Conservation (phyloP, 495 filamentous ascomycete species). For the Neurospora sp. region DNA sequence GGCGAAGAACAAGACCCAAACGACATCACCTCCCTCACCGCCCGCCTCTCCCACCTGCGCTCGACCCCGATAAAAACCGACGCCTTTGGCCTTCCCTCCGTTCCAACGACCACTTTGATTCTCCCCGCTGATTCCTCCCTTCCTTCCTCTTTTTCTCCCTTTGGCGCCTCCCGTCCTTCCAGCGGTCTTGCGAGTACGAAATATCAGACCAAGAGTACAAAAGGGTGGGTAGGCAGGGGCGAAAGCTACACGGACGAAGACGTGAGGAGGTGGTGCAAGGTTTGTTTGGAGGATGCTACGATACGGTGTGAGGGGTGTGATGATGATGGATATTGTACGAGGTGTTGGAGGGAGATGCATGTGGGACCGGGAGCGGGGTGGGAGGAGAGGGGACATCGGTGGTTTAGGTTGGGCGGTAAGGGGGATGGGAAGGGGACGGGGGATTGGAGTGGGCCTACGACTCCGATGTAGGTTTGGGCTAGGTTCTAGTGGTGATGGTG, state of each 20-base stretch:
- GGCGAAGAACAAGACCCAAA: conserved; percentile 18
- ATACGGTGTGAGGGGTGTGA: conserved; percentile 54
- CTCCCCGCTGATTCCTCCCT: conserved; percentile 26
- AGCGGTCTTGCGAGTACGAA: too few species aligned
- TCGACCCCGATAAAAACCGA: conserved; percentile 15
- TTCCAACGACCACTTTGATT: conserved; percentile 28
- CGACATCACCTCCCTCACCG: conserved; percentile 30
- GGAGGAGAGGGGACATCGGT: conserved; percentile 44
- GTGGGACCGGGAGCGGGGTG: conserved; percentile 44
- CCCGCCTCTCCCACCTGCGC: conserved; percentile 26
- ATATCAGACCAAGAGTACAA: background rate
- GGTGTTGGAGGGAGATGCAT: conserved; percentile 63
- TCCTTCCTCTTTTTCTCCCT: conserved; percentile 43
- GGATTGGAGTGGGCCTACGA: background rate
- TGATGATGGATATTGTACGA: conserved; percentile 52
- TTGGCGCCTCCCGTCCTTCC: too few species aligned
- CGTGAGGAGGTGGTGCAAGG: conserved; percentile 57
- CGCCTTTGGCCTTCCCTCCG: conserved; percentile 39
- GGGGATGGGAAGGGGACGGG: background rate
- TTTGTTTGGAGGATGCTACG: conserved; percentile 57
- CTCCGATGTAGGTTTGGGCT: background rate
- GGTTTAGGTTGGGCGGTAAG: conserved; percentile 21
- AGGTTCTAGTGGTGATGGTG: too few species aligned
- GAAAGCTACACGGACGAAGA: conserved; percentile 48
- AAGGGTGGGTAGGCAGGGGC: conserved; percentile 6